Evolutionary conservation across 176 grass and related monocot species (phyloP).

Genomic region (Musa troglodytarum): DNA sequence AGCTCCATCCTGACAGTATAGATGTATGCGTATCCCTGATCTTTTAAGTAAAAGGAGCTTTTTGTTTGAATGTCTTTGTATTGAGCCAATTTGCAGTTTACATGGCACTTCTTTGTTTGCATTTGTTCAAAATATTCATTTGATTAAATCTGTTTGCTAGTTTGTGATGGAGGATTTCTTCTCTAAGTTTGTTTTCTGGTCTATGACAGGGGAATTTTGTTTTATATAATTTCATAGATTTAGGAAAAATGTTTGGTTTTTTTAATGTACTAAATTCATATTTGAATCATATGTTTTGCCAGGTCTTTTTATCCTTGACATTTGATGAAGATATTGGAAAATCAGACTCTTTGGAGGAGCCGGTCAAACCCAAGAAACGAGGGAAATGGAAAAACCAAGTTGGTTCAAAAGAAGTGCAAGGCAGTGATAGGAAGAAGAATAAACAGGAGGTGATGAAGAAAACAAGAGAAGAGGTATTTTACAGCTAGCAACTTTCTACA

Average conservation of each 20-base stretch:
- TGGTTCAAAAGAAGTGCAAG: conserved; percentile 39
- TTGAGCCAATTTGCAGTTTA: not conserved
- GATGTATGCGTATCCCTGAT: conserved; percentile 30
- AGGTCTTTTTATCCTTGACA: conserved; percentile 83
- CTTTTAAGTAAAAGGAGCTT: not conserved
- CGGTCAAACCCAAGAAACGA: conserved; percentile 54
- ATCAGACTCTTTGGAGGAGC: conserved; percentile 37
- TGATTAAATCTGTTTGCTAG: conserved; percentile 5
- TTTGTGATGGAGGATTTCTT: conserved; percentile 5
- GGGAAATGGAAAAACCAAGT: conserved; percentile 46
- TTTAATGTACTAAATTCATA: not conserved
- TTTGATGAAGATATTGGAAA: conserved; percentile 91
- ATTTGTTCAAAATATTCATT: not conserved
- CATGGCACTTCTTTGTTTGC: not conserved
- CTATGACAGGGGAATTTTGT: not conserved
- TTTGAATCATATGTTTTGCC: not conserved
- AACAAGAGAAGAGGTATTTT: conserved; percentile 72
- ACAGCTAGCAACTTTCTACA: not conserved
- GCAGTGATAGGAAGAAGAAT: conserved; percentile 64
- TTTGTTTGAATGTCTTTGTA: not conserved
- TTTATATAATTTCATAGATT: not conserved
- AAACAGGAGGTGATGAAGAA: conserved; percentile 61
- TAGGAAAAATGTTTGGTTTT: not conserved
- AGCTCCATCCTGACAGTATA: conserved; percentile 83
- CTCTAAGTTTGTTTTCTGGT: not conserved